Evolutionary conservation across 2,329 filamentous ascomycete genomes (phyloP).

Genomic region (Sarocladium oryzae): DNA sequence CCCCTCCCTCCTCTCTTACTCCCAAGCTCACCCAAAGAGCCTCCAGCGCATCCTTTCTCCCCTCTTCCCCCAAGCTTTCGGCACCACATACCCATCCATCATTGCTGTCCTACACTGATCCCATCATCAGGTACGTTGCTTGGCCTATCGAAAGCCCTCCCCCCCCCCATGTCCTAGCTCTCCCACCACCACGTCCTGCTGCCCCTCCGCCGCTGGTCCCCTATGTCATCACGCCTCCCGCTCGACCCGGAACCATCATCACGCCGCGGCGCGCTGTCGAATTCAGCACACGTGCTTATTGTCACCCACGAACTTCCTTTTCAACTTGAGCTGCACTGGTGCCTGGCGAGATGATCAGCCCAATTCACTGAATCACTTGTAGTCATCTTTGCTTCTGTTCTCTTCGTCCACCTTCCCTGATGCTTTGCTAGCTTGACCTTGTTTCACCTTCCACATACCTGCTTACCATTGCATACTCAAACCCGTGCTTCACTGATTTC

Average conservation of each 20-base stretch:
- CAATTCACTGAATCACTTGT: no score
- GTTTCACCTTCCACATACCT: no score
- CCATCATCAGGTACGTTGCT: neutral
- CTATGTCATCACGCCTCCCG: slow-evolving; percentile 4
- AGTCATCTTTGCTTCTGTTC: no score
- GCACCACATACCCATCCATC: no score
- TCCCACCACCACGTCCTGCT: neutral
- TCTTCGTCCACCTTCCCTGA: no score
- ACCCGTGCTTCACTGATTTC: no score
- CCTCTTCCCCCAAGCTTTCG: neutral
- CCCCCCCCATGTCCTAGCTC: neutral
- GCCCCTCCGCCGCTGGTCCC: slow-evolving; percentile 2
- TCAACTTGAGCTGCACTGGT: no score
- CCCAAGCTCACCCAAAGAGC: neutral
- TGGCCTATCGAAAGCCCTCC: neutral
- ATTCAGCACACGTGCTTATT: no score
- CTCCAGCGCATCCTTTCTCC: neutral
- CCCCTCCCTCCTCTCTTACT: neutral
- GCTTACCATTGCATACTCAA: no score
- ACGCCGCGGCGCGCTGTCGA: neutral
- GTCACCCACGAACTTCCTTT: no score
- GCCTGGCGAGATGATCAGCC: no score
- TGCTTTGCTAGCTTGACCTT: no score
- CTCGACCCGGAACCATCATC: neutral
- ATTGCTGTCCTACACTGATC: neutral